Conservation (phyloP, 2,329 filamentous ascomycete genomes). For the Chrysoporthe puriensis region DNA sequence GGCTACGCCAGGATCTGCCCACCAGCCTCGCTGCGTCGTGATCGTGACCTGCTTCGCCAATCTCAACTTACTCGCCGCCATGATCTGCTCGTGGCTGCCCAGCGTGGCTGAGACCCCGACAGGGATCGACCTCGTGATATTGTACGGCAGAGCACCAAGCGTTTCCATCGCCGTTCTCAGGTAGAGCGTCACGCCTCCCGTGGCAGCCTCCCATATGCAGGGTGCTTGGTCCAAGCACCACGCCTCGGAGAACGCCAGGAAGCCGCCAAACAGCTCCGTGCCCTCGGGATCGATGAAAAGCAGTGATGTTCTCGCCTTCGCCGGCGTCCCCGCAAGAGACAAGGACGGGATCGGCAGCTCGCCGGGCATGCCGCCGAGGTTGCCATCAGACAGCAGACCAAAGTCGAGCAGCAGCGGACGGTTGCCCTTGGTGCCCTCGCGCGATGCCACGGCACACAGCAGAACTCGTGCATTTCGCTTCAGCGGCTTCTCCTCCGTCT, state of each 20-base stretch:
- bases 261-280: background rate
- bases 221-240: background rate
- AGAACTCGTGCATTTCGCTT: background rate
- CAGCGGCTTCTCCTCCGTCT: background rate
- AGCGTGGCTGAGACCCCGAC: background rate
- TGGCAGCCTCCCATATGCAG: background rate
- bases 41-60: background rate
- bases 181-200: background rate
- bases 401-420: background rate
- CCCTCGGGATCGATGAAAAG: background rate
- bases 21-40: background rate
- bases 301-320: background rate
- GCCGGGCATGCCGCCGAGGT: background rate
- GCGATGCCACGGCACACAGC: background rate
- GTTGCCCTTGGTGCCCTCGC: background rate
- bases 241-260: background rate
- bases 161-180: background rate
- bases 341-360: background rate
- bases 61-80: background rate
- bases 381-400: background rate
- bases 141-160: background rate
- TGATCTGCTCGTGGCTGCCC: slow-evolving; percentile 1
- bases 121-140: background rate
- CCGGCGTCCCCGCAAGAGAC: background rate
- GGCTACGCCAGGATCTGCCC: background rate